Evolutionary conservation across 768 basidiomycete genomes (phyloP).

Genomic region (Sporobolomyces pararoseus): DNA sequence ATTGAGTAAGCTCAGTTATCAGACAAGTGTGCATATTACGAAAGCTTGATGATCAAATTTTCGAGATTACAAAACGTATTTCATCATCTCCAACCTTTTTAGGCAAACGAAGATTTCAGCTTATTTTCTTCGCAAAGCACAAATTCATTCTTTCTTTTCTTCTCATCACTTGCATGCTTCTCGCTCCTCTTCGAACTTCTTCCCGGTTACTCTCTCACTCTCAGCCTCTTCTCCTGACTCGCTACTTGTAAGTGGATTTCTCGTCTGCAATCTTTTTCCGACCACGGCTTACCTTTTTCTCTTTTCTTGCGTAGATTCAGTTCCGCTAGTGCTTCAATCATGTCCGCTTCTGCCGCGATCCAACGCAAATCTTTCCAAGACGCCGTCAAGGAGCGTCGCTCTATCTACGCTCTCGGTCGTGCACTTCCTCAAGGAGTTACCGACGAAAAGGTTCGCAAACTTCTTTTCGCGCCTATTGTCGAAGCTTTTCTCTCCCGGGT

Average conservation of each 20-base stretch:
- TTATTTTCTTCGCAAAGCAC: too few relatives aligned
- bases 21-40: too few relatives aligned
- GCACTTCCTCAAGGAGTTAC: constrained; percentile 10
- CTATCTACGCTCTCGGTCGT: constrained; percentile 48
- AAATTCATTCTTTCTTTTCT: constrained; percentile 1
- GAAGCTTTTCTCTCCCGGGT: constrained; percentile 38
- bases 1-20: too few relatives aligned
- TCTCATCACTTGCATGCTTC: not conserved
- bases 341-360: constrained; percentile 1
- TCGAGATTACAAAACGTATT: too few relatives aligned
- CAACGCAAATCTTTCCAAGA: constrained; percentile 42
- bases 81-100: too few relatives aligned
- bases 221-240: not conserved
- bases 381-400: constrained; percentile 48
- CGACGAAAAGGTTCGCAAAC: constrained; percentile 10
- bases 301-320: not conserved
- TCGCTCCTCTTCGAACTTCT: not conserved
- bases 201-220: not conserved
- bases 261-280: not conserved
- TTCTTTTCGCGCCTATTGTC: too few relatives aligned
- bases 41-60: too few relatives aligned
- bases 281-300: not conserved
- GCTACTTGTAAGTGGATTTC: not conserved
- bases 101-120: too few relatives aligned
- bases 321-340: not conserved